Conservation (phyloP, 371 early-diverging fungal species). For the Mucor lusitanicus region DNA sequence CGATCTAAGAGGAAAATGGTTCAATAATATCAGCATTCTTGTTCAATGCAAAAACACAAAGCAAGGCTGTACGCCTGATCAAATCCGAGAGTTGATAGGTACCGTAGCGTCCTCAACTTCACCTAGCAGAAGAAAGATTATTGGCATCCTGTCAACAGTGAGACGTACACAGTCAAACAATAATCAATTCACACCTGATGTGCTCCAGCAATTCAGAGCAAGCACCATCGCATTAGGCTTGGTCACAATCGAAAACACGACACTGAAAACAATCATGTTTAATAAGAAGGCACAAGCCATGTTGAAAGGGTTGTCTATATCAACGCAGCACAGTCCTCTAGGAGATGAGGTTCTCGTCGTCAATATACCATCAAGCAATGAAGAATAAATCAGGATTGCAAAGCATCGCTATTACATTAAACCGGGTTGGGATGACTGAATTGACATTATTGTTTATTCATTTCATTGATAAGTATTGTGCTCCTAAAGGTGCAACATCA, state of each 20-base stretch:
- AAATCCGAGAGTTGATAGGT: conserved; percentile 41
- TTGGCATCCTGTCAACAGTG: conserved; percentile 38
- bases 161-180: conserved; percentile 5
- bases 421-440: too few relatives aligned
- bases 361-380: conserved; percentile 6
- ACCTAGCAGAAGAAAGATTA: not conserved
- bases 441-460: too few relatives aligned
- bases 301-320: conserved; percentile 12
- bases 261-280: conserved; percentile 37
- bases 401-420: too few relatives aligned
- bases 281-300: conserved; percentile 22
- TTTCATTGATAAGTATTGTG: too few relatives aligned
- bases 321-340: conserved; percentile 10
- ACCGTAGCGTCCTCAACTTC: conserved; percentile 13
- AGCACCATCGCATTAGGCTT: conserved; percentile 37
- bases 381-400: not conserved
- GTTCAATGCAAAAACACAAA: conserved; percentile 46
- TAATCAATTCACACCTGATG: conserved; percentile 32
- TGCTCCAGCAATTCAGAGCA: conserved; percentile 27
- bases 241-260: conserved; percentile 27
- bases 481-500: too few relatives aligned
- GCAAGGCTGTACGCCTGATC: conserved; percentile 45
- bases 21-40: conserved; percentile 13
- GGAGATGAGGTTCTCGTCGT: conserved; percentile 18
- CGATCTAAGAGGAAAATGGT: conserved; percentile 44